Percentiles rank a stretch among this genome's conserved stretches.
Evolutionary conservation across 805 yeast species (phyloP).

Genomic region (Myxozyma kluyveri): DNA sequence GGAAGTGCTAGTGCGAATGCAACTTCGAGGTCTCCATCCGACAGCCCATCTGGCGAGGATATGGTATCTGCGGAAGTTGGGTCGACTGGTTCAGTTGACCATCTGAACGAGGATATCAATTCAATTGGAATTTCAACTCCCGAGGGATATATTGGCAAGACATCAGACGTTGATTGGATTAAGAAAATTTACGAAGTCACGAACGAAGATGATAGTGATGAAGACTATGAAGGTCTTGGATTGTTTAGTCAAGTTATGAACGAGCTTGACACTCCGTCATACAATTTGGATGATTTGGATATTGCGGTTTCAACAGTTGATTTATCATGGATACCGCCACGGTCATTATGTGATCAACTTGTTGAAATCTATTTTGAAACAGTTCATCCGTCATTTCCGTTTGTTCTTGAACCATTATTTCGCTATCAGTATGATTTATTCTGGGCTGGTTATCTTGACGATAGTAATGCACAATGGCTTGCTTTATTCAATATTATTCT

Average conservation of each 20-base stretch:
- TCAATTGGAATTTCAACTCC: conserved; percentile 17
- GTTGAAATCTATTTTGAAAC: conserved; percentile 19
- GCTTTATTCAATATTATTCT: conserved; percentile 18
- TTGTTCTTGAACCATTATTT: conserved; percentile 22
- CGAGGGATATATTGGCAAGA: conserved; percentile 21
- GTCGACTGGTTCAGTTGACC: conserved; percentile 23
- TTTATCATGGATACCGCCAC: conserved; percentile 14
- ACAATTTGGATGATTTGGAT: conserved; percentile 22
- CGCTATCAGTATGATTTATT: conserved; percentile 17
- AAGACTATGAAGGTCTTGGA: conserved; percentile 3
- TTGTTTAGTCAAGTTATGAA: conserved; percentile 3
- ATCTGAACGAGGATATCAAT: conserved; percentile 24
- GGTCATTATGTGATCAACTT: conserved; percentile 12
- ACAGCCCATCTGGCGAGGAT: conserved; percentile 19
- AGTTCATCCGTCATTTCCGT: conserved; percentile 24
- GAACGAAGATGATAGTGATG: conserved; percentile 11
- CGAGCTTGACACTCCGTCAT: conserved; percentile 9
- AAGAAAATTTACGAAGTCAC: conserved; percentile 15
- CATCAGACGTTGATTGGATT: conserved; percentile 21
- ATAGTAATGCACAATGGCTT: conserved; percentile 17
- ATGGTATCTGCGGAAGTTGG: conserved; percentile 24
- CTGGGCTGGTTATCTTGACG: conserved; percentile 20
- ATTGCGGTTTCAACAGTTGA: conserved; percentile 15
- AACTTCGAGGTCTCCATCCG: conserved; percentile 4
- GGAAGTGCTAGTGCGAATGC: not conserved